Percentiles rank a stretch among this genome's conserved stretches.
phyloP scores from a whole-genome alignment of 2,329 filamentous ascomycete genomes.

The Colletotrichum eremochloae region DNA sequence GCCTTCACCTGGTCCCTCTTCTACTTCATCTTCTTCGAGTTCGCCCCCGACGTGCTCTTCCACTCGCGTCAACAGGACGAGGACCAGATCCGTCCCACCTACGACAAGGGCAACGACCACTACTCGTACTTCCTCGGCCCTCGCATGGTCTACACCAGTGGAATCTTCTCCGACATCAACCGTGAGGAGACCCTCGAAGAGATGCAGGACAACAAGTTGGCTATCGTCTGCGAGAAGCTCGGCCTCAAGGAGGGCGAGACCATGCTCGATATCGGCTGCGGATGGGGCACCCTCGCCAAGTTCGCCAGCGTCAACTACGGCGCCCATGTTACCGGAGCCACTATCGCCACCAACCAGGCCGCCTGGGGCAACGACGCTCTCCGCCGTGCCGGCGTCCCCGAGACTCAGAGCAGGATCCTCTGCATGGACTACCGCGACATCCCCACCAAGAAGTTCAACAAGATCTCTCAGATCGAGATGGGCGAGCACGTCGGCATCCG shows the following conservation, averaged over 20 bases:
- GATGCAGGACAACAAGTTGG: slow-evolving; percentile 97
- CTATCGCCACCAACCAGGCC: slow-evolving; percentile 95
- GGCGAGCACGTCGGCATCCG: slow-evolving; percentile 97
- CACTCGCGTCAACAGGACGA: slow-evolving; percentile 95
- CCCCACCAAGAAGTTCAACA: slow-evolving; percentile 86
- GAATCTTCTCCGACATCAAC: slow-evolving; percentile 89
- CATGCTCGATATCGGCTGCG: slow-evolving; percentile 95
- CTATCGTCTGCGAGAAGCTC: slow-evolving; percentile 96
- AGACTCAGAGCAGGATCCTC: slow-evolving; percentile 90
- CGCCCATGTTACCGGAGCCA: slow-evolving; percentile 87
- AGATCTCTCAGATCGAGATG: slow-evolving; percentile 99
- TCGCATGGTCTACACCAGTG: slow-evolving; percentile 98
- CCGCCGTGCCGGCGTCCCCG: slow-evolving; percentile 82
- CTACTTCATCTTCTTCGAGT: slow-evolving; percentile 88
- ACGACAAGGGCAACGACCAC: slow-evolving; percentile 98
- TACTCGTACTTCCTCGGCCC: slow-evolving; percentile 99
- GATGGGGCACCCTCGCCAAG: slow-evolving; percentile 96
- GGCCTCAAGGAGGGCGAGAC: slow-evolving; percentile 83
- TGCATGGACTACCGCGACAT: slow-evolving; percentile 99
- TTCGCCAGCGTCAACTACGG: slow-evolving; percentile 95
- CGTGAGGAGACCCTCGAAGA: slow-evolving; percentile 93
- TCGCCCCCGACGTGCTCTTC: slow-evolving; percentile 91
- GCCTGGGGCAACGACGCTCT: slow-evolving; percentile 95
- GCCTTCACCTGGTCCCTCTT: slow-evolving; percentile 88
- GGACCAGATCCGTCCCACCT: slow-evolving; percentile 97